Percentiles rank a stretch among this genome's conserved stretches.
phyloP scores from a whole-genome alignment of 306 rosid genomes.

The Dalbergia cultrata region DNA sequence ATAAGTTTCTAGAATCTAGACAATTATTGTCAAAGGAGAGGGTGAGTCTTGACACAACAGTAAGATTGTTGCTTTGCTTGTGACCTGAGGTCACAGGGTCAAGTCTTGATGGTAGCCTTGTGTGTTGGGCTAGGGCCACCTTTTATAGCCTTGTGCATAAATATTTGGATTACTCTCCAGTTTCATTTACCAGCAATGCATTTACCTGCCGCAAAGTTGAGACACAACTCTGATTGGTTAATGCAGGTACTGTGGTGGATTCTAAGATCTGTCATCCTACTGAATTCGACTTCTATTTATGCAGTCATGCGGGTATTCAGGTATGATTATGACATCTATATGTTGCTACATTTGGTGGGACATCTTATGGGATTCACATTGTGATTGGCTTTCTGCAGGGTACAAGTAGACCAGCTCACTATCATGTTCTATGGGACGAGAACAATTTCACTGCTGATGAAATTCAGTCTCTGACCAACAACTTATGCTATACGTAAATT shows the following conservation, averaged over 20 bases:
- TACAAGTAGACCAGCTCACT: constrained; percentile 78
- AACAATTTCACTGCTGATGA: constrained; percentile 82
- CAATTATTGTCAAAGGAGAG: no score
- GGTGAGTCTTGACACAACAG: no score
- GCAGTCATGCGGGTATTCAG: constrained; percentile 93
- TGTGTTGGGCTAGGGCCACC: no score
- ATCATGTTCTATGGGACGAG: constrained; percentile 84
- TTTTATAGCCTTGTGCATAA: not conserved
- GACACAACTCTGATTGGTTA: constrained; percentile 22
- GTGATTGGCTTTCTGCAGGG: constrained; percentile 51
- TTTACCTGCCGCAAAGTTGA: not conserved
- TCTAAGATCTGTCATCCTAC: constrained; percentile 88
- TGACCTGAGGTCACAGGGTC: no score
- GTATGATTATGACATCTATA: constrained; percentile 45
- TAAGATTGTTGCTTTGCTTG: no score
- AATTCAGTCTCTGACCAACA: constrained; percentile 79
- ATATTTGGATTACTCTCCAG: not conserved
- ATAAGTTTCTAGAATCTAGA: not conserved
- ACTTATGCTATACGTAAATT: constrained; percentile 79
- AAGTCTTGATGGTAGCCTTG: no score
- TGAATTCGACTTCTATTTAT: constrained; percentile 81
- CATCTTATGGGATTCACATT: constrained; percentile 9
- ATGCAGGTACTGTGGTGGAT: constrained; percentile 84
- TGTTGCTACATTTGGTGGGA: not conserved
- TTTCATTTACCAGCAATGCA: not conserved